Percentiles rank a stretch among this genome's conserved stretches.
Conservation (phyloP, 169 alveolate species). For the Pseudocohnilembus persalinus region DNA sequence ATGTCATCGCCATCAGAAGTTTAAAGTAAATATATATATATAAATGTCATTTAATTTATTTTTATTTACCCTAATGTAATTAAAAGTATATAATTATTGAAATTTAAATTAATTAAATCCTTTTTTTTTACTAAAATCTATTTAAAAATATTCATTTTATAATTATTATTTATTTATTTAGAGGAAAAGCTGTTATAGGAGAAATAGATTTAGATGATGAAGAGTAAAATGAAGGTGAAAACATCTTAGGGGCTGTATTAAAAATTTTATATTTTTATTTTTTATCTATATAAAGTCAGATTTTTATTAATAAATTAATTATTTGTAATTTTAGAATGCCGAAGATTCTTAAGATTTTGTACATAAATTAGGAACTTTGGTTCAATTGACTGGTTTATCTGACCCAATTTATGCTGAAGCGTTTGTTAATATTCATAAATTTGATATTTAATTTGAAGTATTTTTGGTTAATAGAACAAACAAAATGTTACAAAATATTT, state of each 20-base stretch:
- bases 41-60: background rate
- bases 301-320: no score
- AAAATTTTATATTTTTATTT: no score
- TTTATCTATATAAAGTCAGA: no score
- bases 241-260: background rate
- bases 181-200: conserved; percentile 36
- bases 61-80: no score
- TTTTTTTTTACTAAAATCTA: no score
- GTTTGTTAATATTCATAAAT: conserved; percentile 84
- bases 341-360: conserved; percentile 33
- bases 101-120: no score
- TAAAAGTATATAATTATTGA: no score
- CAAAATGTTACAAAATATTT: conserved; percentile 90
- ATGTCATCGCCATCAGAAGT: conserved; percentile 32
- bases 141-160: background rate
- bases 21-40: background rate
- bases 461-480: conserved; percentile 85
- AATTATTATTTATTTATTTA: background rate
- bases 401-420: conserved; percentile 96
- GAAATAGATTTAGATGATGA: conserved; percentile 50
- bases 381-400: conserved; percentile 86
- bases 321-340: no score
- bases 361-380: conserved; percentile 46
- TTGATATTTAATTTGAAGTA: conserved; percentile 88
- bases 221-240: conserved; percentile 23